Conservation (phyloP, 192 early-diverging fungal genomes). For the Rhizophagus clarus region DNA sequence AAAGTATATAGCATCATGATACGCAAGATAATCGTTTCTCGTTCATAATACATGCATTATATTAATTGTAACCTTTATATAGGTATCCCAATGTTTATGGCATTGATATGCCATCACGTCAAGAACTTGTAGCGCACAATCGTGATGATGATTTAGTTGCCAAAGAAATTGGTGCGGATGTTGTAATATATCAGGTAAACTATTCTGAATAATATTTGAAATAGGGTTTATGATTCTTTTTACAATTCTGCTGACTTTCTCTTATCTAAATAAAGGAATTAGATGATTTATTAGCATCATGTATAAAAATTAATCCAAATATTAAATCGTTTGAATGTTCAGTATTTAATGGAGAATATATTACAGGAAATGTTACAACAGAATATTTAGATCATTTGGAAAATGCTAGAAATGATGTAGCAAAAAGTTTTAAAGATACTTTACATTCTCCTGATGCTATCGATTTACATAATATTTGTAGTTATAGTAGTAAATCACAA, state of each 20-base stretch:
- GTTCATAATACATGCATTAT: not conserved
- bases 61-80: conserved; percentile 33
- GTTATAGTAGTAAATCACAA: not conserved
- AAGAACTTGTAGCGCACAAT: conserved; percentile 87
- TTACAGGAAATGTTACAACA: conserved; percentile 76
- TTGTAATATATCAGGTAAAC: conserved; percentile 90
- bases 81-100: conserved; percentile 98
- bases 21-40: not conserved
- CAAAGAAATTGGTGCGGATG: conserved; percentile 88
- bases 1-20: conserved; percentile 41
- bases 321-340: conserved; percentile 92
- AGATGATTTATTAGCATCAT: conserved; percentile 82
- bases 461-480: conserved; percentile 29
- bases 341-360: conserved; percentile 94
- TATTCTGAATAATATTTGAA: not conserved
- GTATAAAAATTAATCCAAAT: conserved; percentile 79
- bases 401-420: conserved; percentile 49
- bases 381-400: conserved; percentile 69
- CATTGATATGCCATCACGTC: conserved; percentile 97
- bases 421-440: conserved; percentile 39
- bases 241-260: not conserved
- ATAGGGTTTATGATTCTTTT: not conserved
- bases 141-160: conserved; percentile 86
- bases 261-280: conserved; percentile 53
- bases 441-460: conserved; percentile 40